Evolutionary conservation across 2,329 filamentous ascomycete species (phyloP).

Genomic region (Magnaporthiopsis incrustans): DNA sequence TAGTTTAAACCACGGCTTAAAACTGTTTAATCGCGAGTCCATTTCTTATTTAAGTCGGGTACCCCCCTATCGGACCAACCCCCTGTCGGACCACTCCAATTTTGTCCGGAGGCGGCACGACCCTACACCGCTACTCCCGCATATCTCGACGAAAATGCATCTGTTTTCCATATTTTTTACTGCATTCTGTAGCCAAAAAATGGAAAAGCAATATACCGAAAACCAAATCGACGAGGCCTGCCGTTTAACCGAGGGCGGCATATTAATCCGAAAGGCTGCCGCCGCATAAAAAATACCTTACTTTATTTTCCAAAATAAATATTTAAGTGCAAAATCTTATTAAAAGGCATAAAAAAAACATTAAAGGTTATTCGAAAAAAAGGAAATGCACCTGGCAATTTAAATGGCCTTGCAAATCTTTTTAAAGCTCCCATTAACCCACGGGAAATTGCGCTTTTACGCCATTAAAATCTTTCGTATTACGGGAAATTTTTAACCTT

Average conservation of each 20-base stretch:
- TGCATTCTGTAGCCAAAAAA: not conserved
- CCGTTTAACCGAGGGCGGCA: not conserved
- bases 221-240: too few relatives aligned
- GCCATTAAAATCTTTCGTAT: too few relatives aligned
- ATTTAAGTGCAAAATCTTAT: not conserved
- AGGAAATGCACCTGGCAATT: slow-evolving; percentile 8
- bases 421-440: slow-evolving; percentile 9
- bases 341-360: not conserved
- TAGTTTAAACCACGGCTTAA: too few relatives aligned
- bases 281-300: slow-evolving; percentile 3
- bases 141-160: not conserved
- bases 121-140: too few relatives aligned
- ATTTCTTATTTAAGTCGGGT: too few relatives aligned
- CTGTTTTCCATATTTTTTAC: not conserved
- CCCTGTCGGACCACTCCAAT: too few relatives aligned
- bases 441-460: too few relatives aligned
- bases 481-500: too few relatives aligned
- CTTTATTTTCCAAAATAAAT: not conserved
- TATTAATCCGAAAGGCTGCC: not conserved
- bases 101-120: too few relatives aligned
- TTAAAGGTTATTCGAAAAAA: not conserved
- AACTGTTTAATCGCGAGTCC: too few relatives aligned
- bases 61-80: too few relatives aligned
- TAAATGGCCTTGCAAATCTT: slow-evolving; percentile 8
- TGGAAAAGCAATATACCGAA: not conserved